These are phyloP conservation scores for Solanum sitiens DNA, from an alignment of 257 asterid species.

Conservation along the genomic window DNA sequence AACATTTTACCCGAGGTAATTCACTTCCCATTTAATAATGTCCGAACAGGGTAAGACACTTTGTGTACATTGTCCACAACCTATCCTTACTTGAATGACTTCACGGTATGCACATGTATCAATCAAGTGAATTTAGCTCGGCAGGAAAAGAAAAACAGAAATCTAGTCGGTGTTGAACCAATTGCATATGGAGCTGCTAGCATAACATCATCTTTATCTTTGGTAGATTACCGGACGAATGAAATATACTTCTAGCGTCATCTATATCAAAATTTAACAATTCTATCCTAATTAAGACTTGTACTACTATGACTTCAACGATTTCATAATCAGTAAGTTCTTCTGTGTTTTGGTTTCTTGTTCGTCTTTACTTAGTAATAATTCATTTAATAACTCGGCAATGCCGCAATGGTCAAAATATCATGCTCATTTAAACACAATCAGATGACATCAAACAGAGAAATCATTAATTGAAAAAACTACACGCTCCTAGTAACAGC, in stretches of 20 bases:
- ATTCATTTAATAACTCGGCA: background rate
- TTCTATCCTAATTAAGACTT: background rate
- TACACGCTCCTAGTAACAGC: background rate
- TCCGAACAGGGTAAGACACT: background rate
- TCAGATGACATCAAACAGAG: background rate
- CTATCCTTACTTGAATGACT: background rate
- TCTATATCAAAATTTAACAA: background rate
- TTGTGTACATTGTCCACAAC: background rate
- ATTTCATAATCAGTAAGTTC: background rate
- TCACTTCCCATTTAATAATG: background rate
- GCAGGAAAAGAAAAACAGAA: background rate
- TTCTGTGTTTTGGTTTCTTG: background rate
- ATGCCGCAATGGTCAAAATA: background rate
- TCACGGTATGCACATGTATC: background rate
- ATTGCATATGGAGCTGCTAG: background rate
- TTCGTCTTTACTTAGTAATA: background rate
- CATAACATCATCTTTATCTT: background rate
- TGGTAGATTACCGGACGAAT: background rate
- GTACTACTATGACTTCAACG: background rate
- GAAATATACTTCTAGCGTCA: background rate
- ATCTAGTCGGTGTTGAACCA: background rate
- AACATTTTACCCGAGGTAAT: background rate
- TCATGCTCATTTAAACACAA: background rate
- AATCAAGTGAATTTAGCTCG: background rate
- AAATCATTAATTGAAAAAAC: background rate